phyloP scores from a whole-genome alignment of 2,329 filamentous ascomycete genomes.

The Aspergillus quadricinctus region DNA sequence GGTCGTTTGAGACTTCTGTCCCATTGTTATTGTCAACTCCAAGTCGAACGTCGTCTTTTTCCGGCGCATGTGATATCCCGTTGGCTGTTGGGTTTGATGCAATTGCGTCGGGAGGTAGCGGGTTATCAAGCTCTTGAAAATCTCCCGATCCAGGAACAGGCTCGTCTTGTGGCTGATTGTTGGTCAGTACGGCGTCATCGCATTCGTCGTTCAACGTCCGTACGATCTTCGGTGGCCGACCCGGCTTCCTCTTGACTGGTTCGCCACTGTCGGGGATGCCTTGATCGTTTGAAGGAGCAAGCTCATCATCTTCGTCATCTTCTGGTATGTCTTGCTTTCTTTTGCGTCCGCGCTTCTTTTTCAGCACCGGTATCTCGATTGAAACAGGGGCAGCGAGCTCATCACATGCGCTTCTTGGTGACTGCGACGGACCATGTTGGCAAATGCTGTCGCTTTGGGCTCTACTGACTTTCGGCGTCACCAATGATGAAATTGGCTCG shows the following conservation, averaged over 20 bases:
- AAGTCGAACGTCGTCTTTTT: neutral
- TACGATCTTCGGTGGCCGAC: constrained; percentile 14
- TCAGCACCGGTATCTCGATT: constrained; percentile 18
- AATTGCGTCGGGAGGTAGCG: too few species aligned
- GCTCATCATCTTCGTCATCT: constrained; percentile 27
- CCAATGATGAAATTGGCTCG: constrained; percentile 35
- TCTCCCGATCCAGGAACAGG: neutral
- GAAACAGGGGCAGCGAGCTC: constrained; percentile 25
- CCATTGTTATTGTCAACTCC: neutral
- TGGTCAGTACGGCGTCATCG: neutral
- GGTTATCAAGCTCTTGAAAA: neutral
- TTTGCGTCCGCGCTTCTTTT: constrained; percentile 27
- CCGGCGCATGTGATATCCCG: neutral
- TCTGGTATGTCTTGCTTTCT: constrained; percentile 26
- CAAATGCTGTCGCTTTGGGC: constrained; percentile 20
- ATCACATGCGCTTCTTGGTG: constrained; percentile 20
- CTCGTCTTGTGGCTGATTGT: neutral
- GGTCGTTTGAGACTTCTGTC: neutral
- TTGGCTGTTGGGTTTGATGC: neutral
- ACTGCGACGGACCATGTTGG: constrained; percentile 12
- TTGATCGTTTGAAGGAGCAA: constrained; percentile 12
- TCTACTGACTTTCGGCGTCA: constrained; percentile 20
- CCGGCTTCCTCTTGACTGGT: constrained; percentile 17
- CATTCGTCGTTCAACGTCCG: neutral
- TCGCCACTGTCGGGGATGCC: neutral